These are phyloP conservation scores for Afroboletus lepidellus DNA, from an alignment of 1,284 basidiomycete genomes.

Conservation along the genomic window DNA sequence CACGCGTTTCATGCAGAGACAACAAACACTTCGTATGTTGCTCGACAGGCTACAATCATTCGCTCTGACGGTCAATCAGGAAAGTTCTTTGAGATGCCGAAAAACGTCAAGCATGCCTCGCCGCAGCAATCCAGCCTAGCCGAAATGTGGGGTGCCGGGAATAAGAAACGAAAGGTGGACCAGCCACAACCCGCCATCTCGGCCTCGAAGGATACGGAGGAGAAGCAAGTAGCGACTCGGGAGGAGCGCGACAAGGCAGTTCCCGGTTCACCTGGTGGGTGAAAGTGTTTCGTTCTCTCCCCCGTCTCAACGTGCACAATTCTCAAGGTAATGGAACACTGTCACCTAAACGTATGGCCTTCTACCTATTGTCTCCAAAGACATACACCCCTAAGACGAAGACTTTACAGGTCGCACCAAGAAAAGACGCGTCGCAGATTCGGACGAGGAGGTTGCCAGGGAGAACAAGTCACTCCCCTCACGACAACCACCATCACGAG, in stretches of 20 bases:
- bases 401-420: constrained; percentile 39
- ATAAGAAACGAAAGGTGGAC: constrained; percentile 32
- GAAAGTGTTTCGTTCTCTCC: neutral
- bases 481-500: constrained; percentile 2
- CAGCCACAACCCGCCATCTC: constrained; percentile 18
- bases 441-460: constrained; percentile 49
- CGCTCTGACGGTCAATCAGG: constrained; percentile 37
- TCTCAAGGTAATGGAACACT: constrained; percentile 43
- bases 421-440: constrained; percentile 60
- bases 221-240: constrained; percentile 31
- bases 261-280: constrained; percentile 17
- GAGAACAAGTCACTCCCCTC: neutral
- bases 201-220: constrained; percentile 28
- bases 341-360: constrained; percentile 24
- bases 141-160: constrained; percentile 68
- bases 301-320: constrained; percentile 15
- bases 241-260: neutral
- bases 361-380: neutral
- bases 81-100: constrained; percentile 73
- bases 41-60: neutral
- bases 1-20: constrained; percentile 53
- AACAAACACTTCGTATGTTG: constrained; percentile 66
- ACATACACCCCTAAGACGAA: neutral
- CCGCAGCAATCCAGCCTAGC: constrained; percentile 69
- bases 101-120: constrained; percentile 55